Evolutionary conservation across 1,284 basidiomycete genomes (phyloP), one percentile per base, ranked within the genome.

Genomic region (Pseudomicrostroma phylloplanum): DNA sequence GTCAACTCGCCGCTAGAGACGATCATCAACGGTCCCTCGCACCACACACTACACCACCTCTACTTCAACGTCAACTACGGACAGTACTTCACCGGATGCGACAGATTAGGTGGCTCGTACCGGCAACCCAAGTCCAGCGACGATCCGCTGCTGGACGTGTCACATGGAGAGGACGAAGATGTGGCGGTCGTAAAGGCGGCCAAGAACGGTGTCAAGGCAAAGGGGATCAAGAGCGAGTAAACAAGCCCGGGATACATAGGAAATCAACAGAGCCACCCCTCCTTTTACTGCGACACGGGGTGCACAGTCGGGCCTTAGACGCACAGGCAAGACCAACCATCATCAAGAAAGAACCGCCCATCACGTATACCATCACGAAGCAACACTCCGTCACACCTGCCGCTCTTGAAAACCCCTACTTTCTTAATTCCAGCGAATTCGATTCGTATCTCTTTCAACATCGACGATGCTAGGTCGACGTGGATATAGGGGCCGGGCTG

Each of bases 51-150:
- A 53, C 93, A 97, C 79, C 94, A 96, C 77, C 81, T 96, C 43
- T 92, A 93, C 82, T 96, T 96, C 81, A 96, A 89, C 26, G 89
- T 90, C 76, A 96, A 96, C 83, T 96, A 94, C 80, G 93, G 92
- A 19, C 79, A 83, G 87, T 98, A 97, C 83, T 97, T 98, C 80
- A 96, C 92, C 54, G 92, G 89, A 86, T 91, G 91, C 41, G 94
- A 99, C 81, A 86, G 88, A 57, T 83, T 84, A 58, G 88, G 87
- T 64, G 86, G 86, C 58, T 92, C 90, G 8, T 97, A 96, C 82
- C 88, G 91, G 59, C 87, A 91, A 62, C 94, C 94, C 1, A 85
- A 85, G 61, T 85, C 88, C 11, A 83, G 85, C 60, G 86, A 96
- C 54, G 94, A 98, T 78, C 94, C 96, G 1, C 73, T 96, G 59